Base-by-base conservation (phyloP, 2,329 filamentous ascomycete genomes). In the Colletotrichum magnum region DNA sequence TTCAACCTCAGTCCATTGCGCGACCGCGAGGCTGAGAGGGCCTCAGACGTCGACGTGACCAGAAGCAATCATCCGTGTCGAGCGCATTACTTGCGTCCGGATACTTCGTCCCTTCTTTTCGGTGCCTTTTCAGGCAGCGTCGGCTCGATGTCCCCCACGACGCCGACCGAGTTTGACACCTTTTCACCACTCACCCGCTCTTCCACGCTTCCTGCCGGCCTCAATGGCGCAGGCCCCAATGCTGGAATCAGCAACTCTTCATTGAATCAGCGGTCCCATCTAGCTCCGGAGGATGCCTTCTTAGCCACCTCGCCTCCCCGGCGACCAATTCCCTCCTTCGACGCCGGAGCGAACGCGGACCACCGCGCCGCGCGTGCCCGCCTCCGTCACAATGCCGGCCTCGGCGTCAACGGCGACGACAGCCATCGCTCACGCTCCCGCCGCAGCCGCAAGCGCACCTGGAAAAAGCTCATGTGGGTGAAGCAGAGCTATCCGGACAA, bases 401-500 rank as follows among this genome's bases (percentile, higher is more conserved):
- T 16, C 18, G 39, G 26, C 58, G 47, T 51, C 47, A 48, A 81
- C 72, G 75, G 84, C 78, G 67, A 70, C 81, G 85, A 85, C 73
- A 77, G 85, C 53, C 82, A 87, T 64, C 87, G 87, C 50, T 86
- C 90, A 18, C 92, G 89, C 73, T 84, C 89, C 57, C 93, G 91
- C 73, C 87, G 92, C 54, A 86, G 90, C 75, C 86, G 91, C 72
- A 93, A 91, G 76, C 89, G 90, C 58, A 89, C 89, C 12, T 98
- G 95, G 93, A 97, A 97, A 86, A 98, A 98, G 84, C 83, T 99
- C 73, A 88, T 99, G 64, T 99, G 96, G 96, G 95, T 99, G 77
- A 97, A 97, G 82, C 96, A 98, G 79, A 93, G 93, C 41, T 97
- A 97, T 78, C 95, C 96, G n/a, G 96, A 99, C 80, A 99, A 99